Base-by-base conservation (phyloP, 495 filamentous ascomycete genomes). In the Rusavskia elegans region DNA sequence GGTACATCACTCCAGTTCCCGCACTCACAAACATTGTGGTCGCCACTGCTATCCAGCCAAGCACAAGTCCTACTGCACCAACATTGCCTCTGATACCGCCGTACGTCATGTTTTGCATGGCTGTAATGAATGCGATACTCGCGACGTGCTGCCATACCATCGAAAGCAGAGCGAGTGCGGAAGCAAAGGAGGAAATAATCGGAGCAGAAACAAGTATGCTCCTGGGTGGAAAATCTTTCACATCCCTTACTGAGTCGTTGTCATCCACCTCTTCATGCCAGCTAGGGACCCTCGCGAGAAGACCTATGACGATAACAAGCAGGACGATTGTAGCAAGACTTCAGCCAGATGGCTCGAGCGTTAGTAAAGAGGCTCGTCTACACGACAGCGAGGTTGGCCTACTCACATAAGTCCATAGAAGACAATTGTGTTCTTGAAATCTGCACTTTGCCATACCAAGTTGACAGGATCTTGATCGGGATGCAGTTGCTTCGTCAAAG, bases 281-380 rank as follows among this genome's bases (percentile, higher is more conserved):
- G 56, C 83, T 83, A 17, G 85, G 85, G 68, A 89, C 87, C 10
- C 84, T 89, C 16, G 84, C 82, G 19, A 89, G 74, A 17, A 89
- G 71, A 48, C 87, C 67, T 60, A 89, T 76, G 59, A 77, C 81
- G 55, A 89, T 70, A 64, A 87, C 83, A 53, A 84, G 84, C 57
- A 89, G 81, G 59, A 87, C 81, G 56, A 88, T 85, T 49, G 85
- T 84, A 60, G 87, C 82, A 71, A 89, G 88, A 55, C 78, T 82
- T 58, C n/a, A 9, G 20, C 20, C 16, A 11, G 13, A 41, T 14
- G 10, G 32, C 38, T 45, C 25, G 36, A 23, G 5, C 14, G 9
- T 35, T 54, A 50, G 42, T 53, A 40, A 38, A 35, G 32, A 2
- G 16, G 38, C 13, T 25, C 6, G 20, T 16, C 6, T 6, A 17